Conservation (phyloP, 306 rosid genomes). For the Castanospermum australe region DNA sequence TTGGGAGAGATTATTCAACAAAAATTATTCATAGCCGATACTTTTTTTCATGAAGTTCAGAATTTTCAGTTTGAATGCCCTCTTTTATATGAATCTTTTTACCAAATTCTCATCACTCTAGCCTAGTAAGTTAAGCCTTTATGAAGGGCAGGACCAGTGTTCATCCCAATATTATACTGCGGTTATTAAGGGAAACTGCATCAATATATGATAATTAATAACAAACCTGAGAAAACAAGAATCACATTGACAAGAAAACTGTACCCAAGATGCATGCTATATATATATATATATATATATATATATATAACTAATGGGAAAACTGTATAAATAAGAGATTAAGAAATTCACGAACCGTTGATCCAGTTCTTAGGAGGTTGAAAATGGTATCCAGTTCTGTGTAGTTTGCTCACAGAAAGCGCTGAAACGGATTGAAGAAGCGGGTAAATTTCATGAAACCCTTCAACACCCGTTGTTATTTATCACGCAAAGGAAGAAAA, state of each 20-base stretch:
- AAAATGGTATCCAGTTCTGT: conserved; percentile 76
- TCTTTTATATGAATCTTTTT: too few relatives aligned
- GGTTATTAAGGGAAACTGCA: neutral
- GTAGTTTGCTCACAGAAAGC: conserved; percentile 1
- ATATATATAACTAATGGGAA: too few relatives aligned
- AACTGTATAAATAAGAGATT: neutral
- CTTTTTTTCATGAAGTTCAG: neutral
- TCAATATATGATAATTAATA: neutral
- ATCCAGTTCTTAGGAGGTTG: conserved; percentile 86
- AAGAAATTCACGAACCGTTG: conserved; percentile 52
- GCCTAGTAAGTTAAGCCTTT: too few relatives aligned
- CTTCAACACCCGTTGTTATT: conserved; percentile 51
- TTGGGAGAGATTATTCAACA: neutral
- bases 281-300: too few relatives aligned
- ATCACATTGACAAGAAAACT: neutral
- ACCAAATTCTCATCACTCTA: too few relatives aligned
- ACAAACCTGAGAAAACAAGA: neutral
- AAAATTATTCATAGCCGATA: neutral
- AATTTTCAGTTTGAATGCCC: too few relatives aligned
- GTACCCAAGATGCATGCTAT: neutral
- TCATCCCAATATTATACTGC: neutral
- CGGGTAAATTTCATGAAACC: conserved; percentile 47
- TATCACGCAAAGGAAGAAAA: conserved; percentile 18
- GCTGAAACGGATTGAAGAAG: conserved; percentile 51
- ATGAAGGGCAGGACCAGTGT: too few relatives aligned